Evolutionary conservation across 1,284 basidiomycete species (phyloP), one percentile per base, ranked within the genome.

Genomic region (Irpex lacteus): DNA sequence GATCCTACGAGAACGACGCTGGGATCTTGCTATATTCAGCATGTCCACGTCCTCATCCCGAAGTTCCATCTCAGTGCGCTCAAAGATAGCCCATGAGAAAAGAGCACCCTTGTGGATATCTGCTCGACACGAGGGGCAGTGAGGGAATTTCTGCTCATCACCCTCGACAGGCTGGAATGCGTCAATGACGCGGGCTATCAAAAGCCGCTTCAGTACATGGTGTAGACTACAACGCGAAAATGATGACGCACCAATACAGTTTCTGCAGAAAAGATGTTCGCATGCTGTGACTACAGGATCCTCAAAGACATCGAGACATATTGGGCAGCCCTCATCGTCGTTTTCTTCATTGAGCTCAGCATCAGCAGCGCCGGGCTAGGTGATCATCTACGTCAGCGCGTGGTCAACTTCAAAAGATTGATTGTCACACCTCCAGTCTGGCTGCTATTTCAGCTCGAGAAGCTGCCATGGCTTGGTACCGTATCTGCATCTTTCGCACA

Each of bases 221-320:
- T 9, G 40, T 15, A 9, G 40, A 15, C 15, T 44, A 9, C 15
- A 44, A 44, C 26, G 26, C 26, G 15, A 11, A 44, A 52, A 4
- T 5, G 15, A 54, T 59, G 13, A 77, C 81, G 65, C 69, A 84
- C 82, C 65, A 44, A 84, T 78, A 66, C 84, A 86, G 57, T 81
- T 81, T 15, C 77, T 74, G 68, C 84, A 87, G 72, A 83, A 86
- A 3, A 79, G 72, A 66, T 86, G 85, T 6, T 73, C 74, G 67
- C 85, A 86, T 0, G 76, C 67, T 0, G 84, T 86, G 8, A 85
- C 70, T 6, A 84, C 76, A 2, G 83, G 72, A 63, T 82, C 77
- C 0, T 77, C 81, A 65, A 82, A 76, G 3, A 70, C 71, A 64
- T 86, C 84, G 63, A 79, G 81, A 68, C 84, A 86, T 49, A 87